Percentiles rank a stretch among this genome's conserved stretches.
These are phyloP conservation scores for Cudoniella acicularis DNA, from an alignment of 495 filamentous ascomycete genomes.

Conservation along the genomic window DNA sequence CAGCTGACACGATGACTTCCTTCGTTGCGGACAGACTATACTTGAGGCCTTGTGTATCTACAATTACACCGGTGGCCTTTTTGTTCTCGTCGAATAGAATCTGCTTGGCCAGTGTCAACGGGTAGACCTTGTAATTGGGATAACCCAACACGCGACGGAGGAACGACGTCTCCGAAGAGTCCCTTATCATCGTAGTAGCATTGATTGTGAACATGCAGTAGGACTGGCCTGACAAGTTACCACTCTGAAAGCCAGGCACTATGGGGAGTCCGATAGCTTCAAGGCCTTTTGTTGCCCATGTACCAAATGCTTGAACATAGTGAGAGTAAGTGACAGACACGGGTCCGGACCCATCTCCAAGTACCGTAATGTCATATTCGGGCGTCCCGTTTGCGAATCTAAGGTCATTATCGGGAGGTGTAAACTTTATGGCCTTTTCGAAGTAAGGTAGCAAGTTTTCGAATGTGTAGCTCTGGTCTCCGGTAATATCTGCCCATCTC, in stretches of 20 bases:
- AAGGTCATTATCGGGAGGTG: constrained; percentile 37
- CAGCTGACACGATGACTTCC: constrained; percentile 63
- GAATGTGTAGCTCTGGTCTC: constrained; percentile 52
- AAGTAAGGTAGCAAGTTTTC: constrained; percentile 51
- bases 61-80: constrained; percentile 44
- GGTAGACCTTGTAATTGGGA: constrained; percentile 12
- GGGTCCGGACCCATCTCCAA: constrained; percentile 36
- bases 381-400: constrained; percentile 41
- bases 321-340: constrained; percentile 50
- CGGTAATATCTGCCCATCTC: constrained; percentile 53
- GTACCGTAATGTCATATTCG: constrained; percentile 36
- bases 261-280: constrained; percentile 34
- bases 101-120: constrained; percentile 19
- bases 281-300: constrained; percentile 33
- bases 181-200: constrained; percentile 31
- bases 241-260: constrained; percentile 37
- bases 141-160: constrained; percentile 9
- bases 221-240: constrained; percentile 36
- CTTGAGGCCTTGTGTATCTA: constrained; percentile 34
- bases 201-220: constrained; percentile 39
- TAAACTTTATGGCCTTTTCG: constrained; percentile 48
- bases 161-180: constrained; percentile 37
- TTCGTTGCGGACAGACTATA: constrained; percentile 27
- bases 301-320: constrained; percentile 40
- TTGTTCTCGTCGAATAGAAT: constrained; percentile 35